Evolutionary conservation across 441 rosid genomes (phyloP), one percentile per base, ranked within the genome.

Genomic region (Caryocar brasiliense): DNA sequence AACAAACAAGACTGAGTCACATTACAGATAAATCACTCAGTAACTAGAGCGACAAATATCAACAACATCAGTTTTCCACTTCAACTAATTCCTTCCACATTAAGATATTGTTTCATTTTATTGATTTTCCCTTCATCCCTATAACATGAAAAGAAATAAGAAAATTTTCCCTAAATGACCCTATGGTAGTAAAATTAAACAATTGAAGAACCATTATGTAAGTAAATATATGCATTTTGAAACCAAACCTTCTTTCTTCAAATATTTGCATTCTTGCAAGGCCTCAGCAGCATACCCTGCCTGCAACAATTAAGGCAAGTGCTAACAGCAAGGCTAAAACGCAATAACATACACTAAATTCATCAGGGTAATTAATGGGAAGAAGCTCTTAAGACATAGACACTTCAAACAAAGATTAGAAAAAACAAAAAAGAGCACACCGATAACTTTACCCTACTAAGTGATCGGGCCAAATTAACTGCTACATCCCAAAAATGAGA

Each of bases 391-490:
- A n/a, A n/a, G n/a, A n/a, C n/a, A n/a, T n/a, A n/a, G n/a, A n/a
- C n/a, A n/a, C n/a, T n/a, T n/a, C n/a, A n/a, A n/a, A n/a, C n/a
- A n/a, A n/a, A n/a, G n/a, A n/a, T n/a, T n/a, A n/a, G n/a, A n/a
- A n/a, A n/a, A n/a, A 58, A 46, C 23, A n/a, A 10, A n/a, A 24
- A 35, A 22, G 5, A 27, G 4, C 47, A 42, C 30, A 20, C 6
- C 24, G 39, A 51, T 26, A 23, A 69, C 47, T 44, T 73, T 72
- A 88, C 99, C 91, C 50, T 73, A 62, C 77, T 38, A 65, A 92
- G 95, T 45, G 83, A 74, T 65, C 99, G 78, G 38, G 78, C 86
- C 80, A 92, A 82, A 73, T 85, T 92, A 37, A 73, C 63, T 41
- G 79, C 71, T 73, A 85, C 61, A 59, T 79, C 87, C 64, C 34